Evolutionary conservation across 768 basidiomycete species (phyloP), one percentile per base, ranked within the genome.

Genomic region (Macrolepiota fuliginosa): DNA sequence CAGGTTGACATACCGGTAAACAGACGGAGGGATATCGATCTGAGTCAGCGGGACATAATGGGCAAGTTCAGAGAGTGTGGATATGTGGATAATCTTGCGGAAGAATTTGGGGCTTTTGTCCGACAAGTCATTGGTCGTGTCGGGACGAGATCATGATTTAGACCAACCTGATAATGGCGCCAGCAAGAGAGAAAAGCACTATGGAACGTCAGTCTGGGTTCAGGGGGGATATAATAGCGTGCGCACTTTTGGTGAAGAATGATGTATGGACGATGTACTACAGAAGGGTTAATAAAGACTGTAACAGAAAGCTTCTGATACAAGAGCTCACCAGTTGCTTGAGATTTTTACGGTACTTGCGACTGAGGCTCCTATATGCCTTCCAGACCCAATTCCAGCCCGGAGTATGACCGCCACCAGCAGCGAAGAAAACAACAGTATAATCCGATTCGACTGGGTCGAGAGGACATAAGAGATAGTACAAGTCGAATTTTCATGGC

Each of bases 381-480:
- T 91, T 93, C 92, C 92, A 94, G 10, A 95, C 83, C 93, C 93
- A 95, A 65, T 87, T 91, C 91, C 91, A 94, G 25, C 83, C 82
- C 4, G 93, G 93, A 2, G 85, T 82, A 73, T 93, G 79, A 63
- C 77, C 79, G 6, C 84, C 84, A 25, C 91, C 93, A 1, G 92
- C 89, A 27, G 92, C 91, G 64, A 95, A 90, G 73, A 94, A 93
- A 3, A 94, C 84, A 22, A 94, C 87, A 2, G 90, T 89, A 67
- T 95, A 95, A 74, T 95, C 93, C 29, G 90, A 88, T 71, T 94
- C 92, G 63, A 94, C 93, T 94, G 64, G 17, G 15, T 19, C 12
- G 22, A 39, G 29, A 54, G 29, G 27, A 45, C 15, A 37, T 47
- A n/a, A 52, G 32, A 25, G 36, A 32, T 54, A 22, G 61, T 29